Evolutionary conservation across 2,329 filamentous ascomycete genomes (phyloP).

Genomic region (Exutisphaerella laricina): DNA sequence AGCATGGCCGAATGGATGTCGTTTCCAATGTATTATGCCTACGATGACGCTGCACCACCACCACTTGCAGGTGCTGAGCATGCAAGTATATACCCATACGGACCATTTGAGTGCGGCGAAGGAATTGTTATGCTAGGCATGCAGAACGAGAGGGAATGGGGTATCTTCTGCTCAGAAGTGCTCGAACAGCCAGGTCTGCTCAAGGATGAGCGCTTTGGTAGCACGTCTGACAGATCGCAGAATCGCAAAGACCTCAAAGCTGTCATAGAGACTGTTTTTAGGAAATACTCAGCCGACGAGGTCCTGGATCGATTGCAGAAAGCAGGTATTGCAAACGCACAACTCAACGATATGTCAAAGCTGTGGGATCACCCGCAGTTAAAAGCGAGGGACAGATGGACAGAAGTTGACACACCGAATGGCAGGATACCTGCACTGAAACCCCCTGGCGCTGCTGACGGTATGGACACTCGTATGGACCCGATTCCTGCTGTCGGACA

Average conservation of each 20-base stretch:
- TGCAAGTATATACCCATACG: constrained; percentile 53
- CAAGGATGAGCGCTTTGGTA: constrained; percentile 45
- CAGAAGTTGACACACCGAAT: constrained; percentile 44
- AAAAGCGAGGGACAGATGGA: constrained; percentile 47
- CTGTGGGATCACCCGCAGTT: constrained; percentile 53
- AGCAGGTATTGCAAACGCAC: constrained; percentile 51
- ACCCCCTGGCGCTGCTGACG: constrained; percentile 43
- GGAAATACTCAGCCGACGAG: constrained; percentile 36
- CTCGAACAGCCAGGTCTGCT: constrained; percentile 41
- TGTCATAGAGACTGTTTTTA: constrained; percentile 45
- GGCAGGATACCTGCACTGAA: constrained; percentile 47
- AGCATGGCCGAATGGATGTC: constrained; percentile 56
- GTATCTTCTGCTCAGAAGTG: constrained; percentile 45
- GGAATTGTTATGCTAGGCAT: constrained; percentile 51
- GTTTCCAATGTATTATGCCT: constrained; percentile 63
- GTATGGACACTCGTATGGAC: constrained; percentile 37
- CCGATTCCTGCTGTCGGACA: constrained; percentile 47
- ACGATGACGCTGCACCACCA: constrained; percentile 41
- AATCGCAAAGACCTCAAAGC: constrained; percentile 44
- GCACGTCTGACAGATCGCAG: constrained; percentile 42
- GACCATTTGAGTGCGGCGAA: constrained; percentile 48
- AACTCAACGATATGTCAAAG: constrained; percentile 50
- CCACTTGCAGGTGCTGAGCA: constrained; percentile 48
- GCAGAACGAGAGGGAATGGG: constrained; percentile 55
- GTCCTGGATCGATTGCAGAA: constrained; percentile 42